phyloP scores from a whole-genome alignment of 2,329 filamentous ascomycete species.

The Erysiphe pulchra region DNA sequence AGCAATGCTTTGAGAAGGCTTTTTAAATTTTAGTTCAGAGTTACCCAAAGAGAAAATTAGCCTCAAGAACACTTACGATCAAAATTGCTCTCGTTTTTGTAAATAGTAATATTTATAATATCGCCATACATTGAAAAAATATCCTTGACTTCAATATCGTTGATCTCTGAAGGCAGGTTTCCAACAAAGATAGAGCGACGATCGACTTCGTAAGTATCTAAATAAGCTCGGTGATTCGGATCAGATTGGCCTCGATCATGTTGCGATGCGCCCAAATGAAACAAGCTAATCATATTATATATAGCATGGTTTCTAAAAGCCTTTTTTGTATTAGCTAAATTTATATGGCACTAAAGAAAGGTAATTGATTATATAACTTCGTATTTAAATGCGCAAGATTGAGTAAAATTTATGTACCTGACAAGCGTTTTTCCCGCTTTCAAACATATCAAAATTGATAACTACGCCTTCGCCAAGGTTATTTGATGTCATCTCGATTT shows the following conservation, averaged over 20 bases:
- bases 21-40: slow-evolving; percentile 3
- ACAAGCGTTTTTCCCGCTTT: slow-evolving; percentile 23
- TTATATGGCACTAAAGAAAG: background rate
- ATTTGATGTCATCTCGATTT: slow-evolving; percentile 8
- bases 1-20: slow-evolving; percentile 12
- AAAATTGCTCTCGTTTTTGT: slow-evolving; percentile 11
- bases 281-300: slow-evolving; percentile 8
- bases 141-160: slow-evolving; percentile 15
- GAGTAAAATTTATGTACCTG: slow-evolving; percentile 16
- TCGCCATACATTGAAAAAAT: slow-evolving; percentile 17
- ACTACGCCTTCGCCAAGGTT: slow-evolving; percentile 16
- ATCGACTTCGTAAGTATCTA: slow-evolving; percentile 19
- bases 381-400: too few species aligned
- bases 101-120: slow-evolving; percentile 14
- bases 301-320: slow-evolving; percentile 10
- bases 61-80: slow-evolving; percentile 6
- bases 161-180: slow-evolving; percentile 17
- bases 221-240: slow-evolving; percentile 5
- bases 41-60: background rate
- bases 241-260: slow-evolving; percentile 1
- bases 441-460: slow-evolving; percentile 25
- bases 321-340: slow-evolving; percentile 4
- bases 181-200: slow-evolving; percentile 23
- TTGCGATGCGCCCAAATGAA: background rate
- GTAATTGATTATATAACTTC: background rate